Base-by-base conservation (phyloP, 2,329 filamentous ascomycete species). In the Didymella lethalis region DNA sequence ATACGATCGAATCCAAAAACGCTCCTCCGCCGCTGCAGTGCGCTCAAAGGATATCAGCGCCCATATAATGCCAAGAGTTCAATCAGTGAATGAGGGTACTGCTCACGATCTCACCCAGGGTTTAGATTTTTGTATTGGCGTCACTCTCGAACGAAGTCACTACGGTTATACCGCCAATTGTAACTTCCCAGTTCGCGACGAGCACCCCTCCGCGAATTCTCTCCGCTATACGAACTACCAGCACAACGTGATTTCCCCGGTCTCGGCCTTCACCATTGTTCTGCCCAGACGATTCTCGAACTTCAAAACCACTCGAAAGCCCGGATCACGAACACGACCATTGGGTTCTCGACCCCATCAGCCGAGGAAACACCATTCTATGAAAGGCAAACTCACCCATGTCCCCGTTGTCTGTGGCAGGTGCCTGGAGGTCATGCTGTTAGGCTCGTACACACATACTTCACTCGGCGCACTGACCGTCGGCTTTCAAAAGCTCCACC, bases 1-100 rank as follows among this genome's bases (percentile, higher is more conserved):
- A 69, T 67, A 69, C 65, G 64, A 73, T 65, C 63, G 69, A 73
- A 68, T 70, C 66, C 65, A 71, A 61, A 64, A 68, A 59, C 57
- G 41, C 52, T 54, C 50, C 40, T 47, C 46, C 56, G 46, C 51
- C 50, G 32, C 41, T 48, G 44, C 26, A 50, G 18, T 34, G 28
- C 46, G 43, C 43, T 55, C 18, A 41, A 36, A 32, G 46, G 40
- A 16, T 26, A n/a, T 48, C 46, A 41, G 14, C 18, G 11, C 14
- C 32, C n/a, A 43, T 14, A 26, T 6, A 40, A 44, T 44, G 41
- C 41, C 14, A 28, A 44, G 23, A n/a, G 25, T 28, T 8, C 4
- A 28, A 8, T 7, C n/a, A n/a, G 41, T 44, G 41, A 44, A n/a
- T 25, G 25, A 16, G 41, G 20, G 40, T 23, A 44, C 7, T 44